Percentiles rank a stretch among this genome's conserved stretches.
These are phyloP conservation scores for Leucosporidium yakuticum DNA, from an alignment of 768 basidiomycete genomes.

Conservation along the genomic window DNA sequence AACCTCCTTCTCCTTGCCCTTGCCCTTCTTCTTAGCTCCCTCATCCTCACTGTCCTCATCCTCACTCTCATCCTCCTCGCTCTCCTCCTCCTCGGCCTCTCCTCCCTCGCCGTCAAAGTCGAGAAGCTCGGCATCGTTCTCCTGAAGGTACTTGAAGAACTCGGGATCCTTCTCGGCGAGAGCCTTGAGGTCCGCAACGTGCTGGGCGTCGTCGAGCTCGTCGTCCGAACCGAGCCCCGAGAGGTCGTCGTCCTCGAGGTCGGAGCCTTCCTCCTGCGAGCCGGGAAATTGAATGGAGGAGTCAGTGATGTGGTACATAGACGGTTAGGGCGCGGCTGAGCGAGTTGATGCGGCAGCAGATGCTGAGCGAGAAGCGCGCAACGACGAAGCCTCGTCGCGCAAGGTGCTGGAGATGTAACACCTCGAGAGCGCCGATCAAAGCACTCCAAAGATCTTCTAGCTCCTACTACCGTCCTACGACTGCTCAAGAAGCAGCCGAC, in stretches of 20 bases:
- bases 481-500: conserved; percentile 54
- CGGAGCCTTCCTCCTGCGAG: conserved; percentile 1
- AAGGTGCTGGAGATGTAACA: too few species aligned
- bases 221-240: conserved; percentile 42
- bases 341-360: too few species aligned
- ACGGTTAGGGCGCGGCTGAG: too few species aligned
- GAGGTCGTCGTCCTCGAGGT: conserved; percentile 35
- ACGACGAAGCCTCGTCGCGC: too few species aligned
- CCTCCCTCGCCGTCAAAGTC: conserved; percentile 52
- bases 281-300: too few species aligned
- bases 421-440: too few species aligned
- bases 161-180: conserved; percentile 97
- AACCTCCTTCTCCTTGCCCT: conserved; percentile 49
- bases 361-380: too few species aligned
- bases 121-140: conserved; percentile 88
- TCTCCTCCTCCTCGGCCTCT: conserved; percentile 23
- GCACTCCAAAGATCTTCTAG: too few species aligned
- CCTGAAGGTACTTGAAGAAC: conserved; percentile 94
- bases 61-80: conserved; percentile 46
- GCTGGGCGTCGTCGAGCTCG: conserved; percentile 63
- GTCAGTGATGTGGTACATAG: too few species aligned
- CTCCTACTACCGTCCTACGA: too few species aligned
- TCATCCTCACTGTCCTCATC: conserved; percentile 45
- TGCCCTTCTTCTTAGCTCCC: conserved; percentile 47
- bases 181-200: conserved; percentile 74